Percentiles rank a stretch among this genome's conserved stretches.
Conservation (phyloP, 1,284 basidiomycete species). For the Rhodotorula sp. region DNA sequence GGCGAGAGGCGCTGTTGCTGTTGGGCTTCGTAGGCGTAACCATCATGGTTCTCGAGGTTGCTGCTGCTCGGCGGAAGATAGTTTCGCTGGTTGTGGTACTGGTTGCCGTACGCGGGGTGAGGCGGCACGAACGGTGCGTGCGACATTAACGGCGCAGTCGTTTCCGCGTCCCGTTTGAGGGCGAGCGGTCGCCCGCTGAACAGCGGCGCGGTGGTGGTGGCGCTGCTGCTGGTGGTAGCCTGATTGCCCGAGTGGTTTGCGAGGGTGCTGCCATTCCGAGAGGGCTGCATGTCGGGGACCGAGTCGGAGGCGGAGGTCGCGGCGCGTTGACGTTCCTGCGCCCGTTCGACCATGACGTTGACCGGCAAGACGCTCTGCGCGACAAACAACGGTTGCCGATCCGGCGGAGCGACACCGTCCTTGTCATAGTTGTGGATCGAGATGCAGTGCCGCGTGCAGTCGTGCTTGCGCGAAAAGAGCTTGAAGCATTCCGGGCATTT, state of each 20-base stretch:
- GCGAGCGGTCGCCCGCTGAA: conserved; percentile 6
- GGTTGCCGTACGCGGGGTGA: neutral
- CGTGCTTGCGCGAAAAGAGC: conserved; percentile 38
- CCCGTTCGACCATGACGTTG: neutral
- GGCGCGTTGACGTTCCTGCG: conserved; percentile 3
- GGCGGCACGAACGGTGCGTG: neutral
- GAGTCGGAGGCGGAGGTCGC: neutral
- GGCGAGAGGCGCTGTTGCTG: neutral
- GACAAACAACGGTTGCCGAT: conserved; percentile 5
- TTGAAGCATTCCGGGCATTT: conserved; percentile 41
- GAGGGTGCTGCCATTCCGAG: neutral
- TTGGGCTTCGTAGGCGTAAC: neutral
- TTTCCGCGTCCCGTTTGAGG: neutral
- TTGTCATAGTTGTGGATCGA: conserved; percentile 36
- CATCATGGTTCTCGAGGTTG: neutral
- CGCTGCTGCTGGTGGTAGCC: neutral
- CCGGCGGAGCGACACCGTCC: conserved; percentile 5
- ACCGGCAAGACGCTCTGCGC: conserved; percentile 6
- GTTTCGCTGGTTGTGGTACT: neutral
- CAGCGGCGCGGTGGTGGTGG: neutral
- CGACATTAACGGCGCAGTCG: neutral
- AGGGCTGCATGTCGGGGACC: neutral
- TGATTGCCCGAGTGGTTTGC: too few relatives aligned
- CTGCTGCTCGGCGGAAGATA: neutral
- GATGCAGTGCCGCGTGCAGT: conserved; percentile 39